Evolutionary conservation across 805 yeast genomes (phyloP).

Genomic region (Kockiozyma suomiensis): DNA sequence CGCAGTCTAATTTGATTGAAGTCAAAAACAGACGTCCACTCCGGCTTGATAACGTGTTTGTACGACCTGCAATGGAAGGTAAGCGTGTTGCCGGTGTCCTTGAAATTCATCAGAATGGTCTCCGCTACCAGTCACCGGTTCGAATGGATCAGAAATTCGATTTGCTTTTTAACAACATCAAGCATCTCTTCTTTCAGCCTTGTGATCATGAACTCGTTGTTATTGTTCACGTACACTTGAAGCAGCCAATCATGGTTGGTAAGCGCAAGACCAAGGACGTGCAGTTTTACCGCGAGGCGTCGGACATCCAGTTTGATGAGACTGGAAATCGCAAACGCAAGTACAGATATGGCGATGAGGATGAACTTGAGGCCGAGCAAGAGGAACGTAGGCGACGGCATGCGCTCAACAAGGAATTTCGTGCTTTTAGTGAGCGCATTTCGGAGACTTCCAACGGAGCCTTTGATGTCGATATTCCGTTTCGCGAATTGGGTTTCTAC

Average conservation of each 20-base stretch:
- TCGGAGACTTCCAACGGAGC: constrained; percentile 84
- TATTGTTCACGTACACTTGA: constrained; percentile 87
- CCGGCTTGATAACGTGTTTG: constrained; percentile 83
- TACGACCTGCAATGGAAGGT: constrained; percentile 97
- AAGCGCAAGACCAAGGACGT: constrained; percentile 93
- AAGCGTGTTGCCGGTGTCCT: constrained; percentile 89
- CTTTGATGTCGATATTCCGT: constrained; percentile 88
- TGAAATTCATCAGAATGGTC: constrained; percentile 93
- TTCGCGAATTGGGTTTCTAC: constrained; percentile 92
- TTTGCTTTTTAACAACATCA: constrained; percentile 83
- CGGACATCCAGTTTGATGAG: constrained; percentile 94
- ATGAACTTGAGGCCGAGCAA: constrained; percentile 96
- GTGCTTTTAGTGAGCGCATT: constrained; percentile 83
- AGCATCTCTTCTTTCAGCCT: constrained; percentile 93
- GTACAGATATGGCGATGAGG: constrained; percentile 93
- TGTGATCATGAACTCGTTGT: constrained; percentile 93
- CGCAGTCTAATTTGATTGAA: constrained; percentile 85
- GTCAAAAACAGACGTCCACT: constrained; percentile 80
- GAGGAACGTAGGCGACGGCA: constrained; percentile 94
- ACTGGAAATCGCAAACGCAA: constrained; percentile 91
- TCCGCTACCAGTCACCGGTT: constrained; percentile 85
- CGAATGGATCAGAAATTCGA: constrained; percentile 86
- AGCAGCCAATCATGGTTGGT: constrained; percentile 91
- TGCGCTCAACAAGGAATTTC: constrained; percentile 87
- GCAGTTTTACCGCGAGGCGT: constrained; percentile 95